Base-by-base conservation (phyloP, 257 asterid genomes). In the Schizonepeta tenuifolia region DNA sequence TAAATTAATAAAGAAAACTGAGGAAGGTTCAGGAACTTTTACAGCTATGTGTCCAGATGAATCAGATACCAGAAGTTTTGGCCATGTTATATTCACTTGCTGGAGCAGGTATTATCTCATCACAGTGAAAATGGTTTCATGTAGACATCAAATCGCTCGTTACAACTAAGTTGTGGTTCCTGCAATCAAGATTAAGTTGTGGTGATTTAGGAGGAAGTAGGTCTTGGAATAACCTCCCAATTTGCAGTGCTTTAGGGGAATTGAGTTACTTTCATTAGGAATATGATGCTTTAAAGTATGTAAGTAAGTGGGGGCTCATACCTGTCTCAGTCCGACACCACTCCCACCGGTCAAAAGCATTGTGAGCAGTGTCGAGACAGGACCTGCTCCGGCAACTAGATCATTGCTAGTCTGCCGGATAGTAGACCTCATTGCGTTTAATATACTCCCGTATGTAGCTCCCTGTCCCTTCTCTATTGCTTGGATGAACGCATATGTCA, bases 401-500 rank as follows among this genome's bases (percentile, higher is more conserved):
- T 75, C 91, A 58, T 55, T 77, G 14, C 74, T 86, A 1, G 88
- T 74, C 59, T 67, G 84, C 63, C 88, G 86, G 38, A 92, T 86
- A 35, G 92, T 83, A 33, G 96, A 82, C 77, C 97, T 84, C 96
- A 92, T 95, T 26, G 96, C 87, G 44, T 60, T 90, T 65, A 95
- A 70, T 9, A 95, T 82, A 72, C 90, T 85, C 79, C 99, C 99
- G 4, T 92, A 95, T 0, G 99, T 95, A 65, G 82, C 66, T 76
- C 87, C 96, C 36, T 87, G 83, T 38, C 92, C 94, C 1, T 69
- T 87, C 73, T 95, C 99, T 8, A 95, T 78, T 50, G 98, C 96
- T 86, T 95, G 96, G 81, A 95, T 95, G 82, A 95, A 88, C 2
- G 98, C 86, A 81, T 38, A 95, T 41, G 99, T 95, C 99, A 95